Base-by-base conservation (phyloP, 2,329 filamentous ascomycete genomes). In the Hirsutella rhossiliensis region DNA sequence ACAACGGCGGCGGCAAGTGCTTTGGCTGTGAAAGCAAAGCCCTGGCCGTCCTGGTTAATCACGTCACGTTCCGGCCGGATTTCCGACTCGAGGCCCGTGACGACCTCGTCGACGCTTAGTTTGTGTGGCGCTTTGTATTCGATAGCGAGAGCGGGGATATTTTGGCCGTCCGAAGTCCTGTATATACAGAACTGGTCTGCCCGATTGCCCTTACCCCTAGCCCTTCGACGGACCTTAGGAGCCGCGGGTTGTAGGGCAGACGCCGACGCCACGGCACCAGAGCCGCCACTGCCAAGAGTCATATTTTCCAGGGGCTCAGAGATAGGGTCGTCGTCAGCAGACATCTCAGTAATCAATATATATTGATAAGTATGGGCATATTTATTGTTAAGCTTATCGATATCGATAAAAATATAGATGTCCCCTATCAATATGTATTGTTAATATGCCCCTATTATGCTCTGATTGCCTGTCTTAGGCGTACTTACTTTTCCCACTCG, bases 1-100 rank as follows among this genome's bases (percentile, higher is more conserved):
- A 68, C 45, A 20, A 63, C 59, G 20, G 63, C 62, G 18, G 62
- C 54, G 36, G 52, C 45, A 28, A 67, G 61, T n/a, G 34, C 12
- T 46, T 42, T 60, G 0, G 59, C 51, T 9, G 47, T 41, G 18
- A 63, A 63, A 12, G 18, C 40, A 30, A 58, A 61, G 34, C 46
- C 55, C 7, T 62, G 40, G 13, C 56, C 56, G 5, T 61, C 49
- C 43, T 59, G 38, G 46, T 63, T 55, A 45, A 67, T 59, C 18
- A 60, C 47, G 28, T 60, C 53, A 8, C 50, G 50, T 31, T 62
- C 55, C 3, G 55, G 60, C 29, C 55, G 45, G 43, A 67, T 65
- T 44, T 62, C 58, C 5, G 52, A 56, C 18, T 23, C 46, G 11
- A 67, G 52, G n/a, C 64, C 60, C 5, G 53, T 54, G 4, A 56